Evolutionary conservation across 2,329 filamentous ascomycete species (phyloP), one percentile per base, ranked within the genome.

Genomic region (Penicillium griseofulvum): DNA sequence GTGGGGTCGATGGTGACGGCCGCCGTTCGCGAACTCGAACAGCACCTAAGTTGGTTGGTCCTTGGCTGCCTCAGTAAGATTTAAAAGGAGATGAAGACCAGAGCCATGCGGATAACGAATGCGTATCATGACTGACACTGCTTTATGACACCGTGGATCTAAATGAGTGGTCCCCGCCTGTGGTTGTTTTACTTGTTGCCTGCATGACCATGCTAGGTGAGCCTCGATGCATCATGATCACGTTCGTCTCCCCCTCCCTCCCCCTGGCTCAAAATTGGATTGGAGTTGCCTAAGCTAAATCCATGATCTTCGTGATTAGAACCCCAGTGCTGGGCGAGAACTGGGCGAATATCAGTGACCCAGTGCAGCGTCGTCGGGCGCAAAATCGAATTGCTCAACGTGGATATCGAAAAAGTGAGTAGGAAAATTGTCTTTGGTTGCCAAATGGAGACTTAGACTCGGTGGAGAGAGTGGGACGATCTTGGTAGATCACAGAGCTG

Each of bases 301-400:
- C 37, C 33, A 37, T 37, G 31, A 28, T 36, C 31, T 22, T 24
- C 45, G 31, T 26, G 45, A n/a, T 36, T 44, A 51, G 49, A 19
- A 41, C 49, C 37, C 49, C 49, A 31, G 38, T 51, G 28, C 49
- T 51, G n/a, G 49, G 49, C 38, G 49, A 51, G 29, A 51, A 56
- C 26, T 56, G 54, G 54, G 54, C 54, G 31, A 56, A 56, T 31
- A 56, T 56, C 41, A 46, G 42, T 43, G 54, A 56, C 52, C 54
- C 48, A 31, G 49, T 56, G 29, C 49, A 56, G 54, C 49, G 54
- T 37, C 54, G 54, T 42, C 43, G 54, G 22, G 54, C 54, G 33
- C 54, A 56, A 31, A 56, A 56, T 53, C 54, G 54, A 17, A 52
- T 56, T 52, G 54, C 54, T 11, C 54, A 56, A 39, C 39, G 54